A percentile compares a stretch with the other conserved stretches of the same genome.
These are phyloP conservation scores for Cymbopogon flexuosus DNA, from an alignment of 202 grass and related monocot genomes.

Conservation along the genomic window DNA sequence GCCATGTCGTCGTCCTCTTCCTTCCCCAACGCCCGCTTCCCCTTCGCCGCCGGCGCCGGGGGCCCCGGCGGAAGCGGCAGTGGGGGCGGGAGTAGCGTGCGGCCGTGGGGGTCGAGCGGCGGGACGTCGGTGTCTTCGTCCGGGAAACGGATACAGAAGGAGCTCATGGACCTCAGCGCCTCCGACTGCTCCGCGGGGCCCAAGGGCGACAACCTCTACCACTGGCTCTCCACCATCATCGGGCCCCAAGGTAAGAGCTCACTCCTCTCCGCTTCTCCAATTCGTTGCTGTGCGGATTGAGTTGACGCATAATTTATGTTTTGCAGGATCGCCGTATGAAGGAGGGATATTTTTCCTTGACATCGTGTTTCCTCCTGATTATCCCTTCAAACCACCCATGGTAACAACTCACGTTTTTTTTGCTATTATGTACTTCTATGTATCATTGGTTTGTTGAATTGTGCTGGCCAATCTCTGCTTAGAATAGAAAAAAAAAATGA, in stretches of 20 bases:
- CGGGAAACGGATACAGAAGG: slow-evolving; percentile 94
- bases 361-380: slow-evolving; percentile 73
- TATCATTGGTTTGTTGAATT: not conserved
- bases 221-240: slow-evolving; percentile 94
- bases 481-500: not conserved
- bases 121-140: slow-evolving; percentile 65
- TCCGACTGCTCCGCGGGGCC: slow-evolving; percentile 78
- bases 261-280: not conserved
- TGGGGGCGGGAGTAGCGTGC: slow-evolving; percentile 28
- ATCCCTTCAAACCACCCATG: slow-evolving; percentile 88
- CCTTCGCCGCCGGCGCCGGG: slow-evolving; percentile 23
- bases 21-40: slow-evolving; percentile 38
- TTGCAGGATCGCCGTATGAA: slow-evolving; percentile 82
- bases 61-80: not conserved
- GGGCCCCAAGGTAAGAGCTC: slow-evolving; percentile 53
- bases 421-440: not conserved
- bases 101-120: slow-evolving; percentile 47
- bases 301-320: slow-evolving; percentile 11
- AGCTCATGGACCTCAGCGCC: slow-evolving; percentile 71
- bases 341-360: slow-evolving; percentile 97
- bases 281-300: not conserved
- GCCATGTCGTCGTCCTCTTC: slow-evolving; percentile 44
- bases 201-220: slow-evolving; percentile 86
- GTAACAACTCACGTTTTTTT: slow-evolving; percentile 37
- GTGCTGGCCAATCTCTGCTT: not conserved